phyloP scores from a whole-genome alignment of 2,329 filamentous ascomycete species.

The Curvularia eragrostidis region DNA sequence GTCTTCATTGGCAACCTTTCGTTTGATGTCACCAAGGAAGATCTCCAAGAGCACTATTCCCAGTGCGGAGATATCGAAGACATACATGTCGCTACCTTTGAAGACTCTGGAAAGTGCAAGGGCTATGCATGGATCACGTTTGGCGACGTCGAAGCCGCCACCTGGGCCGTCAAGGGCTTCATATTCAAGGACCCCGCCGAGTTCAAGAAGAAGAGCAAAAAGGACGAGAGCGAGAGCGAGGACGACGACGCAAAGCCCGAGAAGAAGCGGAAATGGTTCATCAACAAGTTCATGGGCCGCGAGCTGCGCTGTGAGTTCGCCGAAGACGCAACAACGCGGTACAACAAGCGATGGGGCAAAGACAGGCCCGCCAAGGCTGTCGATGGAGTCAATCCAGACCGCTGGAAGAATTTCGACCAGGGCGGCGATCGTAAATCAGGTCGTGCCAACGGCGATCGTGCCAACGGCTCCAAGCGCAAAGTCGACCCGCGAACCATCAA shows the following conservation, averaged over 20 bases:
- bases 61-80: constrained; percentile 84
- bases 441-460: constrained; percentile 39
- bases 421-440: constrained; percentile 36
- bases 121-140: constrained; percentile 97
- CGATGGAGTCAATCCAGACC: constrained; percentile 45
- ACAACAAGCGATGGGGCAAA: constrained; percentile 93
- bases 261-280: constrained; percentile 72
- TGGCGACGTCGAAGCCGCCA: constrained; percentile 75
- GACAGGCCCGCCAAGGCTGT: constrained; percentile 54
- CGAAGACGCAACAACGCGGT: constrained; percentile 85
- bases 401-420: constrained; percentile 39
- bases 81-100: constrained; percentile 90
- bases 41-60: constrained; percentile 78
- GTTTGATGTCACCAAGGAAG: constrained; percentile 70
- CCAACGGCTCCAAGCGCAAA: constrained; percentile 45
- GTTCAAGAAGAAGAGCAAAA: constrained; percentile 53
- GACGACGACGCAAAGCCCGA: constrained; percentile 53
- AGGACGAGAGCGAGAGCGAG: constrained; percentile 64
- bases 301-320: constrained; percentile 89
- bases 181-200: constrained; percentile 69
- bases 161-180: constrained; percentile 80
- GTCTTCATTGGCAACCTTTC: constrained; percentile 76
- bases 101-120: constrained; percentile 97
- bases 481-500: constrained; percentile 55
- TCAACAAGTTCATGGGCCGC: constrained; percentile 82